Evolutionary conservation across 345 rosid genomes (phyloP).

Genomic region (Viola odorata): DNA sequence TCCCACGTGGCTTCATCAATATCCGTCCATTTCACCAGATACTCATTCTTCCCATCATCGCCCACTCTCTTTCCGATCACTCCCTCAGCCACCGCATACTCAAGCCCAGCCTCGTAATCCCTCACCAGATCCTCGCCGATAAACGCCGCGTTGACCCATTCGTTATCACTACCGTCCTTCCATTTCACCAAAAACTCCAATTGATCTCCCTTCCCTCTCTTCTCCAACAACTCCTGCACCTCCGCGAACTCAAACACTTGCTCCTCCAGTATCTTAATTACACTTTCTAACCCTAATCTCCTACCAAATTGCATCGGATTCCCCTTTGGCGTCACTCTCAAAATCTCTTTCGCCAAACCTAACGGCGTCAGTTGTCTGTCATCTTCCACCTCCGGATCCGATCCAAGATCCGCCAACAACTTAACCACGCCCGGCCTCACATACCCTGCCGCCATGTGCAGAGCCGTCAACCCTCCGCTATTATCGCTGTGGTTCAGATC

Average conservation of each 20-base stretch:
- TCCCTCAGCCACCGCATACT: slow-evolving; percentile 76
- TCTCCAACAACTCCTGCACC: slow-evolving; percentile 75
- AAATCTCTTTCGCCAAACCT: slow-evolving; percentile 58
- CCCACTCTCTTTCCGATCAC: slow-evolving; percentile 58
- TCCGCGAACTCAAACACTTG: slow-evolving; percentile 68
- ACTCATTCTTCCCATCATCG: slow-evolving; percentile 56
- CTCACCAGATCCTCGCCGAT: slow-evolving; percentile 67
- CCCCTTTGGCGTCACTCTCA: slow-evolving; percentile 72
- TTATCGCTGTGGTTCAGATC: slow-evolving; percentile 54
- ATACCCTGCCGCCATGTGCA: slow-evolving; percentile 93
- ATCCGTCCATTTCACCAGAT: slow-evolving; percentile 75
- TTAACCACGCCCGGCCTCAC: slow-evolving; percentile 61
- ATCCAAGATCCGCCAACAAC: slow-evolving; percentile 55
- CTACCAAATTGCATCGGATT: slow-evolving; percentile 70
- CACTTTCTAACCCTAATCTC: slow-evolving; percentile 73
- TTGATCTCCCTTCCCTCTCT: slow-evolving; percentile 65
- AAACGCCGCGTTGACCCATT: slow-evolving; percentile 59
- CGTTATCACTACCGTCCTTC: slow-evolving; percentile 76
- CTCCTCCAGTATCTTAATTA: slow-evolving; percentile 43
- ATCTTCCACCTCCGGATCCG: slow-evolving; percentile 67
- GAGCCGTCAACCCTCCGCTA: slow-evolving; percentile 71
- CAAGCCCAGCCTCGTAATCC: slow-evolving; percentile 80
- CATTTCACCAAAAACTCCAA: slow-evolving; percentile 72
- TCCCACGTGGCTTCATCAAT: slow-evolving; percentile 88
- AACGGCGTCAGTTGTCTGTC: slow-evolving; percentile 62